Conservation (phyloP, 2,329 filamentous ascomycete species). For the Aureobasidium sp. region DNA sequence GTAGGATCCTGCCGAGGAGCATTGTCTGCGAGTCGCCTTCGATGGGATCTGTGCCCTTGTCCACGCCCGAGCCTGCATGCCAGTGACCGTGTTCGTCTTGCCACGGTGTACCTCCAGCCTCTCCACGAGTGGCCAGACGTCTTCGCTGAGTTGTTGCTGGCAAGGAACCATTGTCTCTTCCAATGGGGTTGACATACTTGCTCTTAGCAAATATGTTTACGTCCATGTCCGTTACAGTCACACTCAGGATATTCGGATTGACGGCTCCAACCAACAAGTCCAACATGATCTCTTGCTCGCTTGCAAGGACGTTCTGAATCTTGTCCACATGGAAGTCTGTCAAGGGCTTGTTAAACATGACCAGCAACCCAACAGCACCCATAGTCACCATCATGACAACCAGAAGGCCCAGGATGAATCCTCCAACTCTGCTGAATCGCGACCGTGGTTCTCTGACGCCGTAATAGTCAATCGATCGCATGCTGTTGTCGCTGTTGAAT, state of each 20-base stretch:
- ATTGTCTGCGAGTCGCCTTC: slow-evolving; percentile 65
- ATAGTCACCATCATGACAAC: slow-evolving; percentile 75
- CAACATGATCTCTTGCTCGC: slow-evolving; percentile 90
- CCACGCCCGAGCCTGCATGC: slow-evolving; percentile 31
- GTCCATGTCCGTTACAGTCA: slow-evolving; percentile 79
- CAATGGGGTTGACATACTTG: slow-evolving; percentile 61
- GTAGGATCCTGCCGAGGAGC: slow-evolving; percentile 79
- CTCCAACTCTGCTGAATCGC: slow-evolving; percentile 56
- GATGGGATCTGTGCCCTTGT: slow-evolving; percentile 56
- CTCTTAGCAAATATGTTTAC: slow-evolving; percentile 93
- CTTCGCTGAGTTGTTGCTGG: neutral
- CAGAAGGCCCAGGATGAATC: slow-evolving; percentile 75
- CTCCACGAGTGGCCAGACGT: neutral
- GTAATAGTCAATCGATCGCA: slow-evolving; percentile 41
- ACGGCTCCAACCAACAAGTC: slow-evolving; percentile 81
- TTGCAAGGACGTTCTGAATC: slow-evolving; percentile 85
- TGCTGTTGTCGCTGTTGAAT: slow-evolving; percentile 44
- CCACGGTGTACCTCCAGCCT: slow-evolving; percentile 14
- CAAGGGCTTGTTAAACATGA: slow-evolving; percentile 84
- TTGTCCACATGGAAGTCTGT: slow-evolving; percentile 69
- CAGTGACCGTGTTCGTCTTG: slow-evolving; percentile 19
- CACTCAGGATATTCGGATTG: slow-evolving; percentile 87
- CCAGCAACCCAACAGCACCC: slow-evolving; percentile 81
- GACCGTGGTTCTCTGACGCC: slow-evolving; percentile 17
- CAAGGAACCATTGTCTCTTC: neutral